These are phyloP conservation scores for Niebla homalea DNA, from an alignment of 495 filamentous ascomycete species.

Conservation along the genomic window DNA sequence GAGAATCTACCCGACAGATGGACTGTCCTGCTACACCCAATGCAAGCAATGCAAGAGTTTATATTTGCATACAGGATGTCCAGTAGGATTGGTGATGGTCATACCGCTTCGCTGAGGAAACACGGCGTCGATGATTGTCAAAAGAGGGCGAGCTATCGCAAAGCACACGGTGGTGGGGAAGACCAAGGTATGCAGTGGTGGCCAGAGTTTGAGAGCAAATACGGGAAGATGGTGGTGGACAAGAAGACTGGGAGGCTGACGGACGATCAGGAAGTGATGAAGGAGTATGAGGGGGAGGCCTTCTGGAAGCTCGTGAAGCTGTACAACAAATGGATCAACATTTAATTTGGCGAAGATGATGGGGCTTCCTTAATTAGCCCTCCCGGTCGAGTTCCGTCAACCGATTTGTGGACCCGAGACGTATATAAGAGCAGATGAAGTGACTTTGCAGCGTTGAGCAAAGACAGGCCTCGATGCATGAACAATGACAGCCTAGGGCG, in stretches of 20 bases:
- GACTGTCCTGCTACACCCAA: slow-evolving; percentile 36
- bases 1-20: slow-evolving; percentile 35
- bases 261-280: slow-evolving; percentile 10
- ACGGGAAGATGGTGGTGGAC: slow-evolving; percentile 22
- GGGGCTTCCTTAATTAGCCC: no score
- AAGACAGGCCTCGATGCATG: no score
- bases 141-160: slow-evolving; percentile 65
- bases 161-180: slow-evolving; percentile 55
- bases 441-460: no score
- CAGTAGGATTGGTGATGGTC: slow-evolving; percentile 45
- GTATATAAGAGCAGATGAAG: no score
- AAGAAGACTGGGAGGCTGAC: slow-evolving; percentile 20
- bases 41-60: slow-evolving; percentile 41
- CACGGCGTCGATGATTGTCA: slow-evolving; percentile 60
- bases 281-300: slow-evolving; percentile 13
- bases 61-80: slow-evolving; percentile 59
- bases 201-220: slow-evolving; percentile 10
- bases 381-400: no score
- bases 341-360: no score
- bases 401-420: no score
- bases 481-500: no score
- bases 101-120: slow-evolving; percentile 51
- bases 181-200: slow-evolving; percentile 31
- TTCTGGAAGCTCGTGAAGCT: slow-evolving; percentile 9
- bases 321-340: not conserved